Percentiles rank a stretch among this genome's conserved stretches.
Evolutionary conservation across 164 flowering plant species (phyloP).

Genomic region (Liriodendron chinense): DNA sequence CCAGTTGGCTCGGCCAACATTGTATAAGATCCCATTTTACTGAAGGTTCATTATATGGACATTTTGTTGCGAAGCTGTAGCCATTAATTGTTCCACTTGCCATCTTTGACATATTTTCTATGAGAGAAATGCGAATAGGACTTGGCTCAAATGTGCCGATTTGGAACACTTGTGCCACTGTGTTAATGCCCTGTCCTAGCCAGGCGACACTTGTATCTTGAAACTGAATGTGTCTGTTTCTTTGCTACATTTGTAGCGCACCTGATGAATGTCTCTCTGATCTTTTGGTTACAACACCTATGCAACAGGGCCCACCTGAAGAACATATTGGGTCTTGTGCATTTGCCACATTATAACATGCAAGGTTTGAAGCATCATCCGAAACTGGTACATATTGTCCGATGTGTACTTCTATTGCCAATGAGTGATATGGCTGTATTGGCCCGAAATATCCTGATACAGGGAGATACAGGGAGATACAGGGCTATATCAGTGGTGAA

Average conservation of each 20-base stretch:
- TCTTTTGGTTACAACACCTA: too few relatives aligned
- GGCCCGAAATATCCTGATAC: too few relatives aligned
- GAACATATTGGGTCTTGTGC: not conserved
- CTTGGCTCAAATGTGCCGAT: not conserved
- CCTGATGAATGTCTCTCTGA: not conserved
- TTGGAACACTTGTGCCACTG: not conserved
- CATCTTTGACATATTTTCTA: not conserved
- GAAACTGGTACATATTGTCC: too few relatives aligned
- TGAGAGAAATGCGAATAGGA: not conserved
- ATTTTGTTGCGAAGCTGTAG: too few relatives aligned
- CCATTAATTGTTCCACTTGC: not conserved
- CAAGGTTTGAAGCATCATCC: too few relatives aligned
- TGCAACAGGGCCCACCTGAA: too few relatives aligned
- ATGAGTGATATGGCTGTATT: too few relatives aligned
- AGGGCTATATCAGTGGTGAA: too few relatives aligned
- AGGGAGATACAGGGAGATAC: too few relatives aligned
- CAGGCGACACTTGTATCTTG: not conserved
- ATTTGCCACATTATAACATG: not conserved
- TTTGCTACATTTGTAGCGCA: not conserved
- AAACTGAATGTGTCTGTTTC: not conserved
- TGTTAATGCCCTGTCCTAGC: not conserved
- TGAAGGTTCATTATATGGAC: too few relatives aligned
- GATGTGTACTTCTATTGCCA: too few relatives aligned
- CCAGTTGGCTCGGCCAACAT: not conserved
- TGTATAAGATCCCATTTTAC: too few relatives aligned